Percentiles rank a stretch among this genome's conserved stretches.
Conservation (phyloP, 2,329 filamentous ascomycete species). For the Phyllosticta citrichinensis region DNA sequence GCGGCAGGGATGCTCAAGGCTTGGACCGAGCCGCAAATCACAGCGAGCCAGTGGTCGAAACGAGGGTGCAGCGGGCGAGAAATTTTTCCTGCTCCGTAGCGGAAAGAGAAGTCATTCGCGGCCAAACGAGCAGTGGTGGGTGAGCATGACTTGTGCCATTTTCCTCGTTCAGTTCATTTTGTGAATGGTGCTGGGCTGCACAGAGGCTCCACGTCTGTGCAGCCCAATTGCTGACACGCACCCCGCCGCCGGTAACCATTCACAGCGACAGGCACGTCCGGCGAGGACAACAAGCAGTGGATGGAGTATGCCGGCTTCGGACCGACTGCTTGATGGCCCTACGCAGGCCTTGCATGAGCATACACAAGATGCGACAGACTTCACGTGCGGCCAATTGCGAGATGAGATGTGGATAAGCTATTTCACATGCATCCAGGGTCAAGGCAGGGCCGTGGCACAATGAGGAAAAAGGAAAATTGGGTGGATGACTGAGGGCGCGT, state of each 20-base stretch:
- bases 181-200: background rate
- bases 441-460: background rate
- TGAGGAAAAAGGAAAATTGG: background rate
- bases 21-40: background rate
- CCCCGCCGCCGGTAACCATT: background rate
- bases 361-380: background rate
- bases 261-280: background rate
- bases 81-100: background rate
- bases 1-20: background rate
- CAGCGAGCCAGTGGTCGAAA: background rate
- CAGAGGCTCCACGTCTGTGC: background rate
- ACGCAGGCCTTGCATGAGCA: background rate
- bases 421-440: background rate
- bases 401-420: background rate
- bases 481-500: too few relatives aligned
- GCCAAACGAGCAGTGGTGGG: too few relatives aligned
- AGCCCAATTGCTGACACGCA: background rate
- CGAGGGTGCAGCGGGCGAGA: background rate
- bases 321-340: background rate
- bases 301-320: background rate
- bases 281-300: background rate
- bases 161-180: background rate
- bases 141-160: background rate
- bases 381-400: background rate
- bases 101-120: background rate